phyloP scores from a whole-genome alignment of 2,329 filamentous ascomycete genomes.

The Trichoderma cornu-damae region DNA sequence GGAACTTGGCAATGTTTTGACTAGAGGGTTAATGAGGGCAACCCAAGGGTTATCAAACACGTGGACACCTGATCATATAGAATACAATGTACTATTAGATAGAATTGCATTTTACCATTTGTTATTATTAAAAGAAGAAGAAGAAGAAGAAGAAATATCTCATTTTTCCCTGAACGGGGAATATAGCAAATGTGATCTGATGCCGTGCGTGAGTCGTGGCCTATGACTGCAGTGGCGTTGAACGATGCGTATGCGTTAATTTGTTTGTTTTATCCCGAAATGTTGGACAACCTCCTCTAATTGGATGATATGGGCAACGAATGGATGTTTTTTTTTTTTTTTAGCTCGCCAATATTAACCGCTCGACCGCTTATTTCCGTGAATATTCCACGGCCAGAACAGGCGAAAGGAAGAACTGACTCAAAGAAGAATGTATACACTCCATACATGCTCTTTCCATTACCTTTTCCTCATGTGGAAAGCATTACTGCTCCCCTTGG shows the following conservation, averaged over 20 bases:
- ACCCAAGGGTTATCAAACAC: not conserved
- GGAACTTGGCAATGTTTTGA: not conserved
- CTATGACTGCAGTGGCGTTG: not conserved
- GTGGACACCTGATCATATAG: not conserved
- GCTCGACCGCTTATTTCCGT: conserved; percentile 11
- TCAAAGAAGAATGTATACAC: no score
- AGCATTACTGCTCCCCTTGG: not conserved
- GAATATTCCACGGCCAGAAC: not conserved
- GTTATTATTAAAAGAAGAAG: no score
- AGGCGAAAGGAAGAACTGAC: conserved; percentile 1
- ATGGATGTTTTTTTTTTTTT: no score
- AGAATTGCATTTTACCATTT: not conserved
- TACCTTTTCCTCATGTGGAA: not conserved
- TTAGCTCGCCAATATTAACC: conserved; percentile 7
- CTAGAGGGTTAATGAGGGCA: not conserved
- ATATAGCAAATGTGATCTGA: not conserved
- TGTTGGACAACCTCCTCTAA: not conserved
- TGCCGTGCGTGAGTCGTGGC: not conserved
- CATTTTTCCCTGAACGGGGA: not conserved
- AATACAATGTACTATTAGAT: conserved; percentile 7
- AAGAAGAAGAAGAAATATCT: no score
- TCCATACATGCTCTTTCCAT: not conserved
- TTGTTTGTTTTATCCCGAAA: not conserved
- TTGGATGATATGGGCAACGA: not conserved
- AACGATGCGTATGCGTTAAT: not conserved